A percentile compares a stretch with the other conserved stretches of the same genome.
Conservation (phyloP, 306 rosid genomes). For the Chamaecrista fasciculata region DNA sequence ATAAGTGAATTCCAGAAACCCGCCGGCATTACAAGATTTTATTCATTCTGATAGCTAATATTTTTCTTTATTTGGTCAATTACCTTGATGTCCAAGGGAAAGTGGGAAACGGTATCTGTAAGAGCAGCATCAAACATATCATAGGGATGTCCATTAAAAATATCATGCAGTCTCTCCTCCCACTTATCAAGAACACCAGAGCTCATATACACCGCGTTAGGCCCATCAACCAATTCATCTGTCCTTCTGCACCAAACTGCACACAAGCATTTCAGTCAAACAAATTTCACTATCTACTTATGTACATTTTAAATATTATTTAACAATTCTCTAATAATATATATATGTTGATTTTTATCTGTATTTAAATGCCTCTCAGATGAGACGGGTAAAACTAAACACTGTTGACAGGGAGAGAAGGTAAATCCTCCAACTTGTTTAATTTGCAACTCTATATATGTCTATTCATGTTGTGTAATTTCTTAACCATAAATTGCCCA, state of each 20-base stretch:
- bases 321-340: too few relatives aligned
- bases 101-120: constrained; percentile 57
- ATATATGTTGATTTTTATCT: neutral
- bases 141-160: constrained; percentile 73
- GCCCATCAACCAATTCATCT: constrained; percentile 86
- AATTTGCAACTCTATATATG: too few relatives aligned
- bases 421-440: neutral
- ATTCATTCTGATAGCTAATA: too few relatives aligned
- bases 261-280: constrained; percentile 10
- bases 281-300: too few relatives aligned
- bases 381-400: neutral
- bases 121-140: constrained; percentile 80
- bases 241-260: constrained; percentile 96
- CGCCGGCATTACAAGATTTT: too few relatives aligned
- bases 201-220: constrained; percentile 67
- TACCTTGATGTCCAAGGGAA: constrained; percentile 81
- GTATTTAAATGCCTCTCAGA: neutral
- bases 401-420: neutral
- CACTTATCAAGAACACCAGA: constrained; percentile 81
- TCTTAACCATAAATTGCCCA: constrained; percentile 90
- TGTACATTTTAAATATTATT: too few relatives aligned
- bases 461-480: neutral
- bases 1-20: too few relatives aligned
- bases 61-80: too few relatives aligned
- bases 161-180: constrained; percentile 73